These are phyloP conservation scores for Jackrogersella minutella DNA, from an alignment of 495 filamentous ascomycete species.

Conservation along the genomic window DNA sequence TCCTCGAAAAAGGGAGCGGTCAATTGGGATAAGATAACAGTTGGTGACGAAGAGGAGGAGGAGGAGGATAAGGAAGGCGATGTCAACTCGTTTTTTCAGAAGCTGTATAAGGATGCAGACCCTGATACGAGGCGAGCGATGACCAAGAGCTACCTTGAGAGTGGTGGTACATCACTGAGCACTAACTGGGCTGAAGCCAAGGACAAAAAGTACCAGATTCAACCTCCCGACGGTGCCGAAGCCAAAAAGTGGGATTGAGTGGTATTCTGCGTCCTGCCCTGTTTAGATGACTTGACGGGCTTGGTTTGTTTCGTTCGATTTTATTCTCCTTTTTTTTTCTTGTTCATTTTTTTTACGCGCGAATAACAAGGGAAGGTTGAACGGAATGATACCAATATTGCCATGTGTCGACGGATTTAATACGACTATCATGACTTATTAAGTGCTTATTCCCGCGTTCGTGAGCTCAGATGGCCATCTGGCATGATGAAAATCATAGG, in stretches of 20 bases:
- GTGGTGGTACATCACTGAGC: conserved; percentile 90
- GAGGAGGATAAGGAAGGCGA: conserved; percentile 70
- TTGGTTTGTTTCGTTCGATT: conserved; percentile 5
- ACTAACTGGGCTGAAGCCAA: conserved; percentile 92
- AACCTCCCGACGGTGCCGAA: conserved; percentile 79
- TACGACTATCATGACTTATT: conserved; percentile 7
- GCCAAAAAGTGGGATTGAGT: conserved; percentile 69
- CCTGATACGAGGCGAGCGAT: conserved; percentile 87
- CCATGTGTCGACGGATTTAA: neutral
- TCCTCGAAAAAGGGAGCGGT: conserved; percentile 85
- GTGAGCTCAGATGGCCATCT: neutral
- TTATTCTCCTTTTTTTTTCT: conserved; percentile 8
- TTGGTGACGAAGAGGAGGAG: conserved; percentile 54
- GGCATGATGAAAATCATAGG: neutral
- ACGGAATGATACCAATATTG: conserved; percentile 18
- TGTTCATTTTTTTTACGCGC: neutral
- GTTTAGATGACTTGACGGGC: neutral
- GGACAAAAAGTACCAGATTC: conserved; percentile 72
- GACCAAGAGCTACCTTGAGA: conserved; percentile 97
- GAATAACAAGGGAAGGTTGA: neutral
- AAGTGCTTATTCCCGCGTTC: neutral
- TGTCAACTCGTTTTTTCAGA: conserved; percentile 91
- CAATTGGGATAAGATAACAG: conserved; percentile 85
- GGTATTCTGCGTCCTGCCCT: conserved; percentile 3
- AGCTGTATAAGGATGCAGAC: conserved; percentile 80